Base-by-base conservation (phyloP, 2,329 filamentous ascomycete genomes). In the Aspergillus sp. region DNA sequence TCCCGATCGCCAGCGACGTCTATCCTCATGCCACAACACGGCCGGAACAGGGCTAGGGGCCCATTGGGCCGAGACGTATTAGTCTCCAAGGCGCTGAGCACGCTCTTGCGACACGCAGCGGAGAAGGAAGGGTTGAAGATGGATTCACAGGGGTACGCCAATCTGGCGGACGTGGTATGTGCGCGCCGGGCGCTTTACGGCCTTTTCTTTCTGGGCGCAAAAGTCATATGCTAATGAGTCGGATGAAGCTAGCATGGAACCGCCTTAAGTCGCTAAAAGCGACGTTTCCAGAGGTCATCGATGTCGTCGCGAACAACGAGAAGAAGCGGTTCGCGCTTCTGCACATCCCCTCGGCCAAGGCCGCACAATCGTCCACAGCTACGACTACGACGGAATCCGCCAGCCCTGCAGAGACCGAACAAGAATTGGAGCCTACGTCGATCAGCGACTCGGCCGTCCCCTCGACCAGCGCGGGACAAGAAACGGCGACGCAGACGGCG, bases 281-380 rank as follows among this genome's bases (percentile, higher is more conserved):
- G n/a, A 88, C 87, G 0, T 82, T 96, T 52, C 74, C 79, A 2
- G 93, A 97, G 60, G 79, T 99, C 57, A 78, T 82, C 49, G 70
- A 79, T 9, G 81, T 87, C 14, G 91, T 97, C 11, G 72, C 77
- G 13, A 81, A 82, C 45, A 95, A 91, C 67, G 89, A 93, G 65
- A 99, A 99, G 76, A 88, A 97, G 72, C 88, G 94, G 36, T 99
- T 95, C 77, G 83, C 86, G 1, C 79, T 97, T 65, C 86, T 91
- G 49, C 82, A 82, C 43, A 81, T 71, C 6, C 68, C 67, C 13
- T 61, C 64, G 19, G 51, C 65, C 14, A 44, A 59, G 14, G 52
- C 57, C 17, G 25, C 41, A 17, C 25, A 56, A 4, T 34, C 50
- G 38, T 20, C n/a, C 32, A 20, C 43, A 23, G 7, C 48, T 13